Percentiles rank a stretch among this genome's conserved stretches.
Conservation (phyloP, 2,329 filamentous ascomycete species). For the Aspergillus texensis region DNA sequence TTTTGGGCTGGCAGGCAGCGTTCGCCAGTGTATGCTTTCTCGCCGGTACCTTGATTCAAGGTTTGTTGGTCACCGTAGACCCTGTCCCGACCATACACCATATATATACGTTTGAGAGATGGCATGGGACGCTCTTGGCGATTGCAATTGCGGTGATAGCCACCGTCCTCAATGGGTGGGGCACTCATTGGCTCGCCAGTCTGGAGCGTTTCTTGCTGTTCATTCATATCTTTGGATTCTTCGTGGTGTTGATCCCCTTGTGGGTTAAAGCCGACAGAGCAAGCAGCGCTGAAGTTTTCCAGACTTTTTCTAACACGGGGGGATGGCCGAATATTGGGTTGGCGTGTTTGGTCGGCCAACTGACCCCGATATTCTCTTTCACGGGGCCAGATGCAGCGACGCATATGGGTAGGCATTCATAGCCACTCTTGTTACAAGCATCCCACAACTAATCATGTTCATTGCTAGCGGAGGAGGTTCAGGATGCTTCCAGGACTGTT, state of each 20-base stretch:
- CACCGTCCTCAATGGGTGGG: conserved; percentile 55
- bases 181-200: conserved; percentile 49
- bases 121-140: neutral
- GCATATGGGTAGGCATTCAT: conserved; percentile 32
- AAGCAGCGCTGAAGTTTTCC: conserved; percentile 29
- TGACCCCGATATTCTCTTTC: conserved; percentile 29
- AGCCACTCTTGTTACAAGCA: neutral
- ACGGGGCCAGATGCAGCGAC: conserved; percentile 36
- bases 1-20: conserved; percentile 39
- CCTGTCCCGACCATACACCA: conserved; percentile 40
- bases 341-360: conserved; percentile 42
- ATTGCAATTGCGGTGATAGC: conserved; percentile 44
- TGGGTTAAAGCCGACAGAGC: conserved; percentile 20
- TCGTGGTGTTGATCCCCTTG: conserved; percentile 43
- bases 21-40: conserved; percentile 38
- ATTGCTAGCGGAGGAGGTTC: conserved; percentile 53
- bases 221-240: conserved; percentile 51
- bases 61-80: conserved; percentile 35
- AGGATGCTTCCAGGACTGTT: conserved; percentile 50
- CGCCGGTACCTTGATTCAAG: conserved; percentile 38
- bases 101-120: neutral
- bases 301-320: conserved; percentile 36
- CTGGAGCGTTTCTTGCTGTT: conserved; percentile 55
- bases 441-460: neutral
- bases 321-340: conserved; percentile 40